phyloP scores from a whole-genome alignment of 129 eudicot species.

The Kitagawia praeruptora region DNA sequence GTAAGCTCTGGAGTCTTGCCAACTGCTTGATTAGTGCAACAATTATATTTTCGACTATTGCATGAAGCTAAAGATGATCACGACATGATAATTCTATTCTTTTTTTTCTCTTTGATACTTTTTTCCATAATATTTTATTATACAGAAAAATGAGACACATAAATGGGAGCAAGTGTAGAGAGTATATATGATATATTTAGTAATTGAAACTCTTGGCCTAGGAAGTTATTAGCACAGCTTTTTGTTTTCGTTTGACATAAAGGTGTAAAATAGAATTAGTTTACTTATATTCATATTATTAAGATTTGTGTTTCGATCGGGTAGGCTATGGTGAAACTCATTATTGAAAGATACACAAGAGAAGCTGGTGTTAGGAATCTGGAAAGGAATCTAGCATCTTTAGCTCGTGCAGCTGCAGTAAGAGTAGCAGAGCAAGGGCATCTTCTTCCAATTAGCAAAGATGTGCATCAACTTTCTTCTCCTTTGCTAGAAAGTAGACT shows the following conservation, averaged over 20 bases:
- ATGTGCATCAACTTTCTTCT: slow-evolving; percentile 70
- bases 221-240: background rate
- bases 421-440: slow-evolving; percentile 86
- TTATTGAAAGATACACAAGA: slow-evolving; percentile 84
- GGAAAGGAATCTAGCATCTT: slow-evolving; percentile 87
- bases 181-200: background rate
- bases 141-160: background rate
- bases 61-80: background rate
- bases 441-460: slow-evolving; percentile 61
- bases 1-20: background rate
- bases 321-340: slow-evolving; percentile 76
- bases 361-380: slow-evolving; percentile 98
- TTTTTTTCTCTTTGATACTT: background rate
- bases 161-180: background rate
- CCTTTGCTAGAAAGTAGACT: slow-evolving; percentile 76
- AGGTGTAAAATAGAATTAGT: background rate
- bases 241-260: background rate
- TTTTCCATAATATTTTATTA: background rate
- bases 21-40: background rate
- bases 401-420: slow-evolving; percentile 98
- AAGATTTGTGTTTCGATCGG: slow-evolving; percentile 10
- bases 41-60: background rate
- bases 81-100: background rate
- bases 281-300: background rate
- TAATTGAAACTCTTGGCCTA: background rate